Evolutionary conservation across 371 early-diverging fungal species (phyloP), one percentile per base, ranked within the genome.

Genomic region (Mortierella sp.): DNA sequence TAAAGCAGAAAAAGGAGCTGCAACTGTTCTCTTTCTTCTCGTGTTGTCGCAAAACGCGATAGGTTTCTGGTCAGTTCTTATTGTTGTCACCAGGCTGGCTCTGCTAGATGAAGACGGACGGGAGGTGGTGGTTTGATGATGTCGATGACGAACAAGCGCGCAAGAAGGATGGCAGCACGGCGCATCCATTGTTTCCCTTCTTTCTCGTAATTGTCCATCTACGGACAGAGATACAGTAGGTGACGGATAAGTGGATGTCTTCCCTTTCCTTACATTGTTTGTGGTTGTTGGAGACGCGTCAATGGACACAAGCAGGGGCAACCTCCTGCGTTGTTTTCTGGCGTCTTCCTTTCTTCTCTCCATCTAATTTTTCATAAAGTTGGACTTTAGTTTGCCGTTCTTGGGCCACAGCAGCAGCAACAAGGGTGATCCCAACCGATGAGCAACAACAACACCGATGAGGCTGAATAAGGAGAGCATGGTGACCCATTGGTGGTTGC

Each of bases 291-390:
- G 43, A 11, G n/a, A 11, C 44, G 44, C 44, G 69, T 44, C 69
- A 3, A 50, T 13, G 16, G 50, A 14, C 50, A 50, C 3, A 16
- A 11, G 16, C 24, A 46, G 48, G 11, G 28, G 48, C 48, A 51
- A 28, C 40, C 53, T 78, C 53, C 64, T 71, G 10, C 28, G 16
- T 61, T 55, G 51, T 76, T 37, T 13, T 54, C 16, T 71, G 31
- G 8, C 5, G n/a, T 26, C 26, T 71, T 57, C 28, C 40, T 61
- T 46, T 53, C 61, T 53, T 69, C 73, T 37, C 31, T 75, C 50
- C 59, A 40, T 71, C 75, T 59, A 21, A 40, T 51, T 74, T 51
- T 48, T 19, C 64, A 16, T 64, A 21, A 8, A 37, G 19, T 0
- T 21, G 21, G 37, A 19, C 26, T 19, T 40, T 71, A 57, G 61